These are phyloP conservation scores for Cercospora nicotianae DNA, from an alignment of 2,329 filamentous ascomycete species.

Conservation along the genomic window DNA sequence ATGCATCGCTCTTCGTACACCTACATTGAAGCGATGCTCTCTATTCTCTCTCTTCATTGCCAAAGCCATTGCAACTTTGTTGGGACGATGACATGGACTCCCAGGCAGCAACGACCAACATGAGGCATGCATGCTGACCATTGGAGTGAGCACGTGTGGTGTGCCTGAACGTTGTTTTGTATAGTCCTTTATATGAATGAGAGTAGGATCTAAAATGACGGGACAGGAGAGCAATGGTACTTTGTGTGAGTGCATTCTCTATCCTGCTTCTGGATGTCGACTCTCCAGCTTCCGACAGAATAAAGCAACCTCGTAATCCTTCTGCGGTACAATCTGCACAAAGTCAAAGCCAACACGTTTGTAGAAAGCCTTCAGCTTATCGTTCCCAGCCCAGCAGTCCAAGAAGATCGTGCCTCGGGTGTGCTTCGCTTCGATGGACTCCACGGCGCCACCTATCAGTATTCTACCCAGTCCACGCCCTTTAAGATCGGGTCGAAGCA, in stretches of 20 bases:
- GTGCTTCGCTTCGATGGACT: background rate
- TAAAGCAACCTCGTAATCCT: conserved; percentile 18
- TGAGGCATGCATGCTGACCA: conserved; percentile 5
- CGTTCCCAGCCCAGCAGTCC: conserved; percentile 22
- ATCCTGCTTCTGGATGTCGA: background rate
- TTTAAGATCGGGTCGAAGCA: conserved; percentile 18
- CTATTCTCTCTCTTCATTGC: background rate
- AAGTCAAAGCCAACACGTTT: conserved; percentile 10
- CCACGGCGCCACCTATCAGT: conserved; percentile 1
- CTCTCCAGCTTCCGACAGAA: conserved; percentile 3
- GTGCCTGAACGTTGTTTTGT: background rate
- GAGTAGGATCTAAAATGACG: background rate
- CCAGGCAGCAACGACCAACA: background rate
- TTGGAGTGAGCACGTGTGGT: background rate
- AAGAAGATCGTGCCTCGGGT: conserved; percentile 15
- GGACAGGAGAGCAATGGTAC: background rate
- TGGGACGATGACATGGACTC: background rate
- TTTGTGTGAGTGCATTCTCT: background rate
- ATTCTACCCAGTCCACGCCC: conserved; percentile 9
- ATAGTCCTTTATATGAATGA: background rate
- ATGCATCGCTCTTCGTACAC: background rate
- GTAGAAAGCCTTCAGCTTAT: conserved; percentile 19
- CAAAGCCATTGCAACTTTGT: background rate
- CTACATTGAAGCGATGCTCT: background rate
- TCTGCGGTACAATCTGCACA: conserved; percentile 12